Conservation (phyloP, 345 rosid genomes). For the Salix brachista region DNA sequence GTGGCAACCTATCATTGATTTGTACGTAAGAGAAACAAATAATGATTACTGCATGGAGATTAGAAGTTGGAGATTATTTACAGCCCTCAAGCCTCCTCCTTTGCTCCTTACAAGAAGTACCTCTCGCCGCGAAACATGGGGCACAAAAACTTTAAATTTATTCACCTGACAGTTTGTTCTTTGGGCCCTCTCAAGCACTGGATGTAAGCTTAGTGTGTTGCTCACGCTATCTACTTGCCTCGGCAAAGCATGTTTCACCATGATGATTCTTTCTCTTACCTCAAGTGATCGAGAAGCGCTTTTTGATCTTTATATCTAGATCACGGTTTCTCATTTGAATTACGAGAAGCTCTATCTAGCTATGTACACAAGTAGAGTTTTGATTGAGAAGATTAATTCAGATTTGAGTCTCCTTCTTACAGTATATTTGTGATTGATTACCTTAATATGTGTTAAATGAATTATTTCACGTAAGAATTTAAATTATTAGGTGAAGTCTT, state of each 20-base stretch:
- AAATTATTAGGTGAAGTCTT: no score
- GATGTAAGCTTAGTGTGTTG: slow-evolving; percentile 4
- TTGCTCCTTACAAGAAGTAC: slow-evolving; percentile 2
- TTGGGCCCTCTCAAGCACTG: slow-evolving; percentile 1
- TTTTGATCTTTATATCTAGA: not conserved
- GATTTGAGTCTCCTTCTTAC: not conserved
- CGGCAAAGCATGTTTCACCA: not conserved
- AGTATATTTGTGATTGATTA: not conserved
- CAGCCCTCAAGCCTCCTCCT: no score
- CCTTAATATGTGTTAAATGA: no score
- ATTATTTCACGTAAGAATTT: no score
- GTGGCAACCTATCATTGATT: not conserved
- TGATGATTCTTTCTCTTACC: not conserved
- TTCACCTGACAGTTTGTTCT: slow-evolving; percentile 10
- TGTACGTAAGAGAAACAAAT: slow-evolving; percentile 5
- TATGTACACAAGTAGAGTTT: not conserved
- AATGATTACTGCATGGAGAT: not conserved
- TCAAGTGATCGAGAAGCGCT: not conserved
- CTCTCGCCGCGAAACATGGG: slow-evolving; percentile 17
- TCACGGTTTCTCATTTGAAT: not conserved
- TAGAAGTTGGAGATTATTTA: not conserved
- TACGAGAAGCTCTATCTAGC: not conserved
- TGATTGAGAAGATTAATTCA: not conserved
- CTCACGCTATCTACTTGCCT: slow-evolving; percentile 4
- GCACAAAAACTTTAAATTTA: slow-evolving; percentile 2